phyloP scores from a whole-genome alignment of 2,329 filamentous ascomycete species.

The Trichoderma brevicompactum region DNA sequence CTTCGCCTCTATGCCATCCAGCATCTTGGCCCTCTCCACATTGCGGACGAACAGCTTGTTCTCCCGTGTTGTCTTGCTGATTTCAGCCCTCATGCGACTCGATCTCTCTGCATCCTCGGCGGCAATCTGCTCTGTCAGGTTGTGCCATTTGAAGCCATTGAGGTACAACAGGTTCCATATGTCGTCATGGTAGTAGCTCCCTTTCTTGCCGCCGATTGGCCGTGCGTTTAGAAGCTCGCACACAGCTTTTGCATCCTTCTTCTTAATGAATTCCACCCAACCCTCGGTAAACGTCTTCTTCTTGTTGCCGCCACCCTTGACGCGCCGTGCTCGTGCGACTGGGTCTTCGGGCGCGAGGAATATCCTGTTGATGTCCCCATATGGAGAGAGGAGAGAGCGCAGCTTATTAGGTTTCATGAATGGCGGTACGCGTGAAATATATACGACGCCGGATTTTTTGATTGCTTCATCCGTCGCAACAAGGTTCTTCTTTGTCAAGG shows the following conservation, averaged over 20 bases:
- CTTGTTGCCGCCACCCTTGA: slow-evolving; percentile 78
- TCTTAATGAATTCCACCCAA: slow-evolving; percentile 81
- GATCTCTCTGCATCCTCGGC: slow-evolving; percentile 80
- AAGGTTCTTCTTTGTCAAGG: slow-evolving; percentile 69
- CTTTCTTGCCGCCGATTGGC: slow-evolving; percentile 82
- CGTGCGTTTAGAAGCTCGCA: slow-evolving; percentile 77
- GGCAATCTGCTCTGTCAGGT: slow-evolving; percentile 76
- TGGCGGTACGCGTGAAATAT: slow-evolving; percentile 81
- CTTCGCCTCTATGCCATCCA: slow-evolving; percentile 70
- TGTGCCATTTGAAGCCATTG: slow-evolving; percentile 81
- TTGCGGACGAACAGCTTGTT: slow-evolving; percentile 82
- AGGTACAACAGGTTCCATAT: slow-evolving; percentile 85
- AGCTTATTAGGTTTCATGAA: slow-evolving; percentile 87
- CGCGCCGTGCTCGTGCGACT: slow-evolving; percentile 65
- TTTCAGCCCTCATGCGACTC: slow-evolving; percentile 76
- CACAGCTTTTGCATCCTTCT: slow-evolving; percentile 76
- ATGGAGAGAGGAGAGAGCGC: slow-evolving; percentile 73
- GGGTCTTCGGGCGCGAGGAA: slow-evolving; percentile 80
- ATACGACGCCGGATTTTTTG: slow-evolving; percentile 78
- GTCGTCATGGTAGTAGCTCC: slow-evolving; percentile 81
- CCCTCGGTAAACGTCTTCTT: slow-evolving; percentile 82
- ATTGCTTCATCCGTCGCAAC: slow-evolving; percentile 66
- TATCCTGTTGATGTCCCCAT: slow-evolving; percentile 75
- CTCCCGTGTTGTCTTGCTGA: slow-evolving; percentile 74
- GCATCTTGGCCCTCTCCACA: slow-evolving; percentile 78